Percentiles rank a stretch among this genome's conserved stretches.
phyloP scores from a whole-genome alignment of 228 moss, liverwort and hornwort genomes.

The Sphagnum magellanicum region DNA sequence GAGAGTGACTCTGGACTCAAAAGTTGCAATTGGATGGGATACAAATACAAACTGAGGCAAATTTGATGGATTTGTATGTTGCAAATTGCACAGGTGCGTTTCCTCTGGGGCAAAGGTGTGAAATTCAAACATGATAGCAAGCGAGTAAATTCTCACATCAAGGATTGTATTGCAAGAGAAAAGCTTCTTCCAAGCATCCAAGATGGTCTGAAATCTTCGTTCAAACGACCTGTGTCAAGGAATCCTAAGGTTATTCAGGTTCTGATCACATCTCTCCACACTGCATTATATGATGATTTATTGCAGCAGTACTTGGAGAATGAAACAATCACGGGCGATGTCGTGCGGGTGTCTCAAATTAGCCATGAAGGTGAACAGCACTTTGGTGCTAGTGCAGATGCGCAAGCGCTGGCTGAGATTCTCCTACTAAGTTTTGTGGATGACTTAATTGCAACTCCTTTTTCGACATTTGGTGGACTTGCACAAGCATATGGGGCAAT shows the following conservation, averaged over 20 bases:
- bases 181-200: constrained; percentile 28
- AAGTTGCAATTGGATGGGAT: background rate
- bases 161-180: constrained; percentile 33
- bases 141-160: constrained; percentile 41
- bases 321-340: constrained; percentile 27
- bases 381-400: constrained; percentile 45
- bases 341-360: constrained; percentile 56
- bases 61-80: background rate
- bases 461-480: constrained; percentile 75
- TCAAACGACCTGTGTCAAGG: background rate
- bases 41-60: background rate
- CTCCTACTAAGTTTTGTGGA: constrained; percentile 66
- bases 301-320: constrained; percentile 26
- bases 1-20: background rate
- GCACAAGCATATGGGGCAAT: constrained; percentile 74
- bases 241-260: constrained; percentile 18
- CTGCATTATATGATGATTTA: constrained; percentile 44
- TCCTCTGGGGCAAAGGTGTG: constrained; percentile 34
- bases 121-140: constrained; percentile 20
- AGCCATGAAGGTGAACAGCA: constrained; percentile 34
- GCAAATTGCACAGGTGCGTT: constrained; percentile 22
- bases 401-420: constrained; percentile 57
- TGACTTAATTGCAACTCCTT: constrained; percentile 55
- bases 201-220: background rate
- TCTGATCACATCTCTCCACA: constrained; percentile 60